Conservation (phyloP, 1,139 yeast genomes). For the Debaryomyces sp. region DNA sequence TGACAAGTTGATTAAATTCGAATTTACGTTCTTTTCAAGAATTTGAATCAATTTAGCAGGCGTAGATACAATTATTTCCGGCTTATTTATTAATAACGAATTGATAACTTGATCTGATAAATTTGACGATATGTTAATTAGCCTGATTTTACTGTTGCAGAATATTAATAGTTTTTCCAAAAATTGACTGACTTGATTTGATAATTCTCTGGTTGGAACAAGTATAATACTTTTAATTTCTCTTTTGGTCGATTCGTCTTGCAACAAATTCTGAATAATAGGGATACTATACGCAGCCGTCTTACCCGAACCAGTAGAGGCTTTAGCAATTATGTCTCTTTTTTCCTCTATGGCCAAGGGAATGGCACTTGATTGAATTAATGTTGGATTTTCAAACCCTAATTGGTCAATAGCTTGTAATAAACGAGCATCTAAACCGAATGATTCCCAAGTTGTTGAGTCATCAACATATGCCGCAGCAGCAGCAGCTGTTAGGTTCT, state of each 20-base stretch:
- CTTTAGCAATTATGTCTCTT: conserved; percentile 85
- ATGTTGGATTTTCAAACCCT: conserved; percentile 84
- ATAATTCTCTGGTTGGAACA: conserved; percentile 85
- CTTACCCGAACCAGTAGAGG: conserved; percentile 90
- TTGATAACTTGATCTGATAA: conserved; percentile 72
- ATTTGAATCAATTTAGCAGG: conserved; percentile 75
- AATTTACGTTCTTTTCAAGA: conserved; percentile 52
- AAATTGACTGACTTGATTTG: conserved; percentile 79
- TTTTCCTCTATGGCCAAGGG: conserved; percentile 87
- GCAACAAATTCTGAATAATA: conserved; percentile 66
- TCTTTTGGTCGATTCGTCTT: conserved; percentile 27
- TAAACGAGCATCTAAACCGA: conserved; percentile 77
- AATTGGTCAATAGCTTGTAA: conserved; percentile 81
- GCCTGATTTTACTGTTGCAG: conserved; percentile 67
- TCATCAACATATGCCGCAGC: conserved; percentile 72
- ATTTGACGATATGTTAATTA: conserved; percentile 75
- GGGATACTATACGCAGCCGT: conserved; percentile 86
- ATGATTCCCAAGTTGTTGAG: conserved; percentile 67
- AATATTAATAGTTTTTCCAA: conserved; percentile 67
- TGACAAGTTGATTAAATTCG: conserved; percentile 47
- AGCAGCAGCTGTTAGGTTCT: conserved; percentile 34
- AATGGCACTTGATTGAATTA: conserved; percentile 89
- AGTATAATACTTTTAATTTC: conserved; percentile 59
- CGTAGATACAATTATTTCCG: conserved; percentile 84
- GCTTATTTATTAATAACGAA: conserved; percentile 70